Percentiles rank a stretch among this genome's conserved stretches.
Evolutionary conservation across 2,329 filamentous ascomycete species (phyloP).

Genomic region (Microdochium bolleyi): DNA sequence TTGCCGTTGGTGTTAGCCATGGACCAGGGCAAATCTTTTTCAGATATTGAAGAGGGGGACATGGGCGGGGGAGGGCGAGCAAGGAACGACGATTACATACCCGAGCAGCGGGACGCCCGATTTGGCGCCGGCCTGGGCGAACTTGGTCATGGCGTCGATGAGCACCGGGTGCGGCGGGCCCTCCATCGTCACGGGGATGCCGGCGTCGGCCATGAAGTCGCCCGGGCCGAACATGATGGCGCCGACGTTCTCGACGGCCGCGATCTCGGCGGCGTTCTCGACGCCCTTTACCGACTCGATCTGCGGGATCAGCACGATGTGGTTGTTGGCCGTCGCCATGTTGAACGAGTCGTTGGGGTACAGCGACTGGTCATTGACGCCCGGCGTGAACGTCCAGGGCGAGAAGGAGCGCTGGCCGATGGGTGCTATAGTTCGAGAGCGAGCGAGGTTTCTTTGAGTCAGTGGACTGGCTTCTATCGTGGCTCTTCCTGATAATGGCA

Average conservation of each 20-base stretch:
- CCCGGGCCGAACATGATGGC: conserved; percentile 12
- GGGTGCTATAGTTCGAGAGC: conserved; percentile 3
- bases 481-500: no score
- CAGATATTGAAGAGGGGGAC: no score
- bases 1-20: no score
- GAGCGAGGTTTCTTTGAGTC: no score
- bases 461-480: no score
- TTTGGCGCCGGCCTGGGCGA: conserved; percentile 3
- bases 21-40: conserved; percentile 29
- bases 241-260: conserved; percentile 6
- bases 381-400: conserved; percentile 12
- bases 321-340: conserved; percentile 12
- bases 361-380: conserved; percentile 10
- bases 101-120: conserved; percentile 11
- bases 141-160: conserved; percentile 6
- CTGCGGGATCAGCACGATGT: conserved; percentile 13
- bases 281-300: conserved; percentile 12
- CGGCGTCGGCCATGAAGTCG: conserved; percentile 9
- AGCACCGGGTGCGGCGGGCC: conserved; percentile 3
- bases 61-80: neutral
- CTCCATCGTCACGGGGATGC: conserved; percentile 4
- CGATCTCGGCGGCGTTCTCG: conserved; percentile 14
- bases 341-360: conserved; percentile 12
- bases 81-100: conserved; percentile 2
- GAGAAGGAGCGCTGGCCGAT: conserved; percentile 9